phyloP scores from a whole-genome alignment of 2,329 filamentous ascomycete species.

The Alternaria sp. region DNA sequence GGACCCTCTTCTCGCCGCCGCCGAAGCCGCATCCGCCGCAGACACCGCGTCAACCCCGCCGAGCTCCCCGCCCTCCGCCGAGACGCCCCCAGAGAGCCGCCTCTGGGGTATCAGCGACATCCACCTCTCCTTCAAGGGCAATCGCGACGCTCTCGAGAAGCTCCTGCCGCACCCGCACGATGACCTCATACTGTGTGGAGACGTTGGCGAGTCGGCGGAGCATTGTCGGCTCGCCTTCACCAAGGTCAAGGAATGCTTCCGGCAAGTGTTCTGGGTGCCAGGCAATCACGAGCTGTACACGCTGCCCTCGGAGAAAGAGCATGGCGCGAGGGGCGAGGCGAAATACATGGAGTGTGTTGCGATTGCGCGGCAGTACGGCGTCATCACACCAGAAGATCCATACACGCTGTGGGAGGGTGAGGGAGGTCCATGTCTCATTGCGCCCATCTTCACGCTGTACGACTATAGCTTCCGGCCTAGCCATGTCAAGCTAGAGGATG shows the following conservation, averaged over 20 bases:
- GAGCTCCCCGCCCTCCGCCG: conserved; percentile 13
- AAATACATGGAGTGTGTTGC: conserved; percentile 64
- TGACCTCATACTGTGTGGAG: conserved; percentile 55
- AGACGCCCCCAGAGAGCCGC: conserved; percentile 24
- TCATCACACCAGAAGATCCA: conserved; percentile 64
- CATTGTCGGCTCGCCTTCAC: conserved; percentile 46
- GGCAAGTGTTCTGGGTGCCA: conserved; percentile 62
- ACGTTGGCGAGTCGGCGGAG: conserved; percentile 47
- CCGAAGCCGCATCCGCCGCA: conserved; percentile 16
- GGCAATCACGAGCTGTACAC: conserved; percentile 67
- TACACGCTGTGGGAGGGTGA: conserved; percentile 62
- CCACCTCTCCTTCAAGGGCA: conserved; percentile 56
- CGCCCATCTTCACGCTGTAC: conserved; percentile 65
- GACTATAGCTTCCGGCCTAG: conserved; percentile 65
- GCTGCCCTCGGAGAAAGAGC: conserved; percentile 49
- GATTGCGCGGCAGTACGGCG: conserved; percentile 59
- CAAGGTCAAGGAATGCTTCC: conserved; percentile 52
- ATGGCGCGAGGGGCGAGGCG: conserved; percentile 54
- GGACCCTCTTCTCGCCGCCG: conserved; percentile 33
- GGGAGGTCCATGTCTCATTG: conserved; percentile 57
- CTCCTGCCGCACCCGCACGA: conserved; percentile 50
- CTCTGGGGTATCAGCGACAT: conserved; percentile 57
- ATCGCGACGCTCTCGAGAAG: conserved; percentile 53
- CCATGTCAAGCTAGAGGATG: conserved; percentile 56
- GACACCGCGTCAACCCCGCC: conserved; percentile 11